Base-by-base conservation (phyloP, 73 alveolate species). In the Paramecium primaurelia region DNA sequence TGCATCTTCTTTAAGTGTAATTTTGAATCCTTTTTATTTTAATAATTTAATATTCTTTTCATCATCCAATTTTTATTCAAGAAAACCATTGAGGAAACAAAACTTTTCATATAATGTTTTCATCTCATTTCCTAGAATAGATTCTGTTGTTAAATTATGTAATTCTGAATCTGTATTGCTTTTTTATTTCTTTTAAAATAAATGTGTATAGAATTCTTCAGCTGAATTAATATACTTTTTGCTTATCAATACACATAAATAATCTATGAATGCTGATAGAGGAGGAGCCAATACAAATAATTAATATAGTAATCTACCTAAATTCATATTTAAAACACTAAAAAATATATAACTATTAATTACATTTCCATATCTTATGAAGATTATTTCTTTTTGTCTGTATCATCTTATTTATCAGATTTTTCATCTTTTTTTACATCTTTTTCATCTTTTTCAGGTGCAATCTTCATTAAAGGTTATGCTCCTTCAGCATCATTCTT, bases 91-190 rank as follows among this genome's bases (percentile, higher is more conserved):
- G 1, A 89, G 34, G 60, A 59, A 89, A 59, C 94, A 89, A 73
- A 89, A 89, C 44, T 89, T 89, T 71, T 89, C 94, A 71, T 89
- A 89, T n/a, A 89, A 54, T 14, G 86, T 71, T 34, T 89, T 89
- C 94, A 89, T 89, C 44, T 89, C 94, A 71, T 89, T 89, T n/a
- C 94, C 94, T 44, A 45, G 26, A 12, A 89, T 89, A 8, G 87
- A 68, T 34, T 89, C 94, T 25, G 86, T 89, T 44, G 86, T 83
- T 49, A 89, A 89, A 26, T 83, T 51, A 26, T 89, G 94, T 25
- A 89, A 44, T 30, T 89, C 94, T 22, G 71, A 45, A 42, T 89
- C 90, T 18, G 75, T 54, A 16, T 34, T 54, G 4, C 77, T 49
- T 71, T 89, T 71, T 54, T 26, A 87, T 87, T 89, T 83, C 68